A percentile compares a stretch with the other conserved stretches of the same genome.
phyloP scores from a whole-genome alignment of 257 asterid species.

The Eustoma russellianum region DNA sequence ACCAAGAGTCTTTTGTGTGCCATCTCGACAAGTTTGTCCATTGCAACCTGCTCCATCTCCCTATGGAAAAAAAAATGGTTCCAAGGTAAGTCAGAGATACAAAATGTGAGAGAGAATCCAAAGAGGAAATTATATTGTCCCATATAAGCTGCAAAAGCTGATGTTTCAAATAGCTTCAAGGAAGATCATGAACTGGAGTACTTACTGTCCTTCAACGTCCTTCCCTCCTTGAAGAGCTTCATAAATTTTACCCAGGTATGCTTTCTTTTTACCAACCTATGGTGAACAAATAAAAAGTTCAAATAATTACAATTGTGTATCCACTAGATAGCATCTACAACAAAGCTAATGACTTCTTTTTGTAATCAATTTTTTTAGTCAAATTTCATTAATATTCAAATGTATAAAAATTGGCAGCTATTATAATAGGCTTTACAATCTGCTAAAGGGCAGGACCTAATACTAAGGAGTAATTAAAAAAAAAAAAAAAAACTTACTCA shows the following conservation, averaged over 20 bases:
- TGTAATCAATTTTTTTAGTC: too few relatives aligned
- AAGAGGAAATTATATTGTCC: too few relatives aligned
- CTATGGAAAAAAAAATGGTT: slow-evolving; percentile 29
- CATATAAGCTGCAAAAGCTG: too few relatives aligned
- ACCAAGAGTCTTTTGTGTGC: slow-evolving; percentile 82
- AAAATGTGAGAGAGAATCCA: not conserved
- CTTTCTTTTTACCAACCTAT: slow-evolving; percentile 58
- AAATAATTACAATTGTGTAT: not conserved
- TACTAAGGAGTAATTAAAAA: too few relatives aligned
- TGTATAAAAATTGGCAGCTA: too few relatives aligned
- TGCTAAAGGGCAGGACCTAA: too few relatives aligned
- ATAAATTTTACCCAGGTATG: slow-evolving; percentile 41
- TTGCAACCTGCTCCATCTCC: slow-evolving; percentile 81
- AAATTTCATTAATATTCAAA: too few relatives aligned
- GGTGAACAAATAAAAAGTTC: slow-evolving; percentile 13
- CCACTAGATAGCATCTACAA: too few relatives aligned
- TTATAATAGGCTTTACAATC: too few relatives aligned
- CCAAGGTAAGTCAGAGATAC: not conserved
- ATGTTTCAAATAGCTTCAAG: not conserved
- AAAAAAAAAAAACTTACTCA: too few relatives aligned
- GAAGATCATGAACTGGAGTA: slow-evolving; percentile 2
- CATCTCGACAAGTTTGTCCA: slow-evolving; percentile 70
- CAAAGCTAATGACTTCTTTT: too few relatives aligned
- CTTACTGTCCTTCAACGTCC: slow-evolving; percentile 44
- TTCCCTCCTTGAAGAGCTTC: slow-evolving; percentile 54